Conservation (phyloP, 768 basidiomycete genomes). For the Pleurotus eryngii region DNA sequence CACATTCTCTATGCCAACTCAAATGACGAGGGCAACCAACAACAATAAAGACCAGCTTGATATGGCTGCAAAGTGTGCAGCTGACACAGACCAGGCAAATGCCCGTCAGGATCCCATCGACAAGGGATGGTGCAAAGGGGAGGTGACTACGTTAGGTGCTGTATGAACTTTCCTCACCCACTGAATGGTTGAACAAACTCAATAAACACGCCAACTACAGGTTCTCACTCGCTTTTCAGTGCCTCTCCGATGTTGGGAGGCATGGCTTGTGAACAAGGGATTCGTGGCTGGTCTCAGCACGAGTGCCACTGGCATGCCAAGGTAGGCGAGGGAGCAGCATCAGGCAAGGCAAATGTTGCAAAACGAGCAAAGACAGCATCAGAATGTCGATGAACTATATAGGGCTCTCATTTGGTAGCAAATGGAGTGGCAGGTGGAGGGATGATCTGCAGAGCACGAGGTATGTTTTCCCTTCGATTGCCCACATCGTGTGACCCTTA, state of each 20-base stretch:
- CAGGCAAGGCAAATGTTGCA: slow-evolving; percentile 57
- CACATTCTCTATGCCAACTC: too few species aligned
- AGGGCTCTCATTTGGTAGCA: slow-evolving; percentile 54
- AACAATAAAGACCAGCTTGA: too few species aligned
- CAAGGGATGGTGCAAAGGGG: too few species aligned
- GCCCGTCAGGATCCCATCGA: too few species aligned
- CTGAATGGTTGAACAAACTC: too few species aligned
- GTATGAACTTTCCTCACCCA: too few species aligned
- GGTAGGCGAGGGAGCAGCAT: slow-evolving; percentile 75
- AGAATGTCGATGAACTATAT: slow-evolving; percentile 56
- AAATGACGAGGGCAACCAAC: too few species aligned
- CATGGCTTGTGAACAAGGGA: slow-evolving; percentile 86
- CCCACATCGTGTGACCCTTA: not conserved
- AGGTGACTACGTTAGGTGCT: too few species aligned
- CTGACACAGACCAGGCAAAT: too few species aligned
- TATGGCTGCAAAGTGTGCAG: too few species aligned
- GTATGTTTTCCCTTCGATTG: slow-evolving; percentile 10
- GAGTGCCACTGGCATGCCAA: slow-evolving; percentile 68
- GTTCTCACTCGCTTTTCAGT: too few species aligned
- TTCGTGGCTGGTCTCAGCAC: slow-evolving; percentile 82
- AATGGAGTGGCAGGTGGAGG: slow-evolving; percentile 15
- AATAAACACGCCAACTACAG: too few species aligned
- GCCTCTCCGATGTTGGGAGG: slow-evolving; percentile 39
- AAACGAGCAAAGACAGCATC: slow-evolving; percentile 48
- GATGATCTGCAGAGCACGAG: not conserved